These are phyloP conservation scores for Prunus mume DNA, from an alignment of 306 rosid species.

Conservation along the genomic window DNA sequence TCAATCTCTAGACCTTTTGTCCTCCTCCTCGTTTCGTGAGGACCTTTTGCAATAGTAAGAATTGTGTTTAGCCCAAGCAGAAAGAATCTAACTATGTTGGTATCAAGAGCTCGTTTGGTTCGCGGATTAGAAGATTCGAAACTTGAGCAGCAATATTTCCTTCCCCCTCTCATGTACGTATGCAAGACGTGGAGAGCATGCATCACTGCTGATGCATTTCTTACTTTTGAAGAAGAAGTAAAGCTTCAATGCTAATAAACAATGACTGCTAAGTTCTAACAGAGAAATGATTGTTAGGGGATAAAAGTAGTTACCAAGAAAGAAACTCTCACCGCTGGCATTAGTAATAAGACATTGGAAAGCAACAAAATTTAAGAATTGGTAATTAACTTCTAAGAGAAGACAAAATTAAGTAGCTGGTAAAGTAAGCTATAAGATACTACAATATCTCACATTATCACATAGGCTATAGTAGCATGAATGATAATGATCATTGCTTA, in stretches of 20 bases:
- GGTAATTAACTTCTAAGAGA: slow-evolving; percentile 28
- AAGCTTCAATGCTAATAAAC: not conserved
- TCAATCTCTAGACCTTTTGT: too few relatives aligned
- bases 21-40: too few relatives aligned
- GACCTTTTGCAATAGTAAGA: too few relatives aligned
- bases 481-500: slow-evolving; percentile 26
- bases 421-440: slow-evolving; percentile 25
- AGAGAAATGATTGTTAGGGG: not conserved
- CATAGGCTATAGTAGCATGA: slow-evolving; percentile 35
- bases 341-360: not conserved
- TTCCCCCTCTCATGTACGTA: not conserved
- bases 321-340: not conserved
- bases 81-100: too few relatives aligned
- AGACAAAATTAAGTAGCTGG: slow-evolving; percentile 37
- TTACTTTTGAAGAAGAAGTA: not conserved
- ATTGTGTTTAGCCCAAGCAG: too few relatives aligned
- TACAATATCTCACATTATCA: slow-evolving; percentile 24
- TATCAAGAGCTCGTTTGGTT: too few relatives aligned
- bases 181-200: slow-evolving; percentile 31
- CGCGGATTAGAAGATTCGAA: too few relatives aligned
- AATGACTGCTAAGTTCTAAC: not conserved
- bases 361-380: not conserved
- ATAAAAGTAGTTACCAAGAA: not conserved
- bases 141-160: too few relatives aligned
- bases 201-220: not conserved